phyloP scores from a whole-genome alignment of 1,139 yeast genomes.

The Wickerhamomyces sp. region DNA sequence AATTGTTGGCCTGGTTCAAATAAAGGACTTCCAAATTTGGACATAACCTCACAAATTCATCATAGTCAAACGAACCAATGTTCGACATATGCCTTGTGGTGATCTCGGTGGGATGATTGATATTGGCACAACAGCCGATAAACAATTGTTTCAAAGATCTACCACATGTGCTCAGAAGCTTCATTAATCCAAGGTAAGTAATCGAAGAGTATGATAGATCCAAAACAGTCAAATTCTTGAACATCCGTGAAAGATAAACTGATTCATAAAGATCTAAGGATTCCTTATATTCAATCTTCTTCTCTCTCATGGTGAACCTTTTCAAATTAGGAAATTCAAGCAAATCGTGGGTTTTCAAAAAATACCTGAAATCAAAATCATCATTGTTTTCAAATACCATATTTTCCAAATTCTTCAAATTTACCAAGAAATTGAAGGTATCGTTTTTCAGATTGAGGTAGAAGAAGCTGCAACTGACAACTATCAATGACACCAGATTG shows the following conservation, averaged over 20 bases:
- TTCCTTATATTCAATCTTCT: conserved; percentile 12
- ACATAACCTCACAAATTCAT: conserved; percentile 12
- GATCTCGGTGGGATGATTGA: conserved; percentile 14
- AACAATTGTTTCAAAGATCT: conserved; percentile 11
- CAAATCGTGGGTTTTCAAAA: conserved; percentile 14
- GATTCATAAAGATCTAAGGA: conserved; percentile 11
- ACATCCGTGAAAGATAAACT: conserved; percentile 11
- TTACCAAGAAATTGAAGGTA: conserved; percentile 17
- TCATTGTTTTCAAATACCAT: conserved; percentile 19
- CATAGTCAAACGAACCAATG: conserved; percentile 11
- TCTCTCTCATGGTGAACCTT: conserved; percentile 16
- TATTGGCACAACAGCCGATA: conserved; percentile 19
- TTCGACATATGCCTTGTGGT: neutral
- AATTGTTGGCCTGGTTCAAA: conserved; percentile 20
- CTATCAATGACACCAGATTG: conserved; percentile 12
- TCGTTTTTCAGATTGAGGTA: conserved; percentile 12
- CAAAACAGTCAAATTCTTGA: conserved; percentile 9
- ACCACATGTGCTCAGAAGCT: conserved; percentile 14
- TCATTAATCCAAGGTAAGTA: conserved; percentile 16
- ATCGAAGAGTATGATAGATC: conserved; percentile 21
- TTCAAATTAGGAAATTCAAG: conserved; percentile 9
- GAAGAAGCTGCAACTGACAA: conserved; percentile 19
- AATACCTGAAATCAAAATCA: conserved; percentile 12
- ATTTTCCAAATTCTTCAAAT: conserved; percentile 12
- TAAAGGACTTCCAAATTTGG: conserved; percentile 14